Conservation (phyloP, 2,329 filamentous ascomycete species). For the Fusarium pseudonygamai region DNA sequence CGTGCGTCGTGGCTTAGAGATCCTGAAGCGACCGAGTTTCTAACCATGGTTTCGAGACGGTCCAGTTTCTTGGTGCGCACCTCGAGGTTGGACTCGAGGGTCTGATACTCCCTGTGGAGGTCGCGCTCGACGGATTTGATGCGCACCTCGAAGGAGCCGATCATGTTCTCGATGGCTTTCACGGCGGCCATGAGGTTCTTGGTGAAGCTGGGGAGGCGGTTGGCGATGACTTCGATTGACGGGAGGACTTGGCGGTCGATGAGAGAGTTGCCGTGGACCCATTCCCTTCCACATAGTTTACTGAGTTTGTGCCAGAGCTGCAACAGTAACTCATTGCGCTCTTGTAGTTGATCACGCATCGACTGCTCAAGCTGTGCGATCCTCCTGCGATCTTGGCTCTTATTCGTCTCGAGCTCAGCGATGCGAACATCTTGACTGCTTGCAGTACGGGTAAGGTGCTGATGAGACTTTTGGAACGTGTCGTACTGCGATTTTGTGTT, state of each 20-base stretch:
- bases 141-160: constrained; percentile 79
- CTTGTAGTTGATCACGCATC: constrained; percentile 86
- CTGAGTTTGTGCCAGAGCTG: constrained; percentile 91
- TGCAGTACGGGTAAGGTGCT: constrained; percentile 86
- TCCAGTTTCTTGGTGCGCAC: constrained; percentile 86
- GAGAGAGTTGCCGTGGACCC: constrained; percentile 88
- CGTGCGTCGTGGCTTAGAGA: constrained; percentile 56
- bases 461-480: constrained; percentile 85
- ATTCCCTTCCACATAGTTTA: constrained; percentile 86
- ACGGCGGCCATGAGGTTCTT: constrained; percentile 89
- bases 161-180: constrained; percentile 84
- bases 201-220: constrained; percentile 86
- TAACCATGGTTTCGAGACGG: constrained; percentile 81
- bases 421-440: constrained; percentile 87
- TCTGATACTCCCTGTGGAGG: constrained; percentile 90
- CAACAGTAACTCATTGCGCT: constrained; percentile 88
- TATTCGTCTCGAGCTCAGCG: constrained; percentile 83
- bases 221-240: constrained; percentile 84
- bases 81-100: constrained; percentile 82
- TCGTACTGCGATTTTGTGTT: constrained; percentile 91
- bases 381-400: constrained; percentile 80
- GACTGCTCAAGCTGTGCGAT: constrained; percentile 79
- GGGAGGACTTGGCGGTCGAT: constrained; percentile 87
- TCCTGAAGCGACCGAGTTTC: constrained; percentile 67
- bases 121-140: constrained; percentile 89